Evolutionary conservation across 345 rosid species (phyloP).

Genomic region (Pistacia vera): DNA sequence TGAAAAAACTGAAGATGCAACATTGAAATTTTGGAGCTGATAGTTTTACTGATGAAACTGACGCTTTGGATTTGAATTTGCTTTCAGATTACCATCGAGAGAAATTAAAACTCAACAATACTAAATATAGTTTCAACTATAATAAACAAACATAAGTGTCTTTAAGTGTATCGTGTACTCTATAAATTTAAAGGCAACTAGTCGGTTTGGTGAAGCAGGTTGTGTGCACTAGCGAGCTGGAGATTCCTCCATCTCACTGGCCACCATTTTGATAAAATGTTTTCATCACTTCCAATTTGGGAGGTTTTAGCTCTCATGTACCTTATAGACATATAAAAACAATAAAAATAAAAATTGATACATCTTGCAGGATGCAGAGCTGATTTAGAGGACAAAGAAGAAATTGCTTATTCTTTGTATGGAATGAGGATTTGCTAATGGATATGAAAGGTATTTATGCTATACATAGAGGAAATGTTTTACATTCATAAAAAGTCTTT

Average conservation of each 20-base stretch:
- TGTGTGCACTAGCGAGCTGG: neutral
- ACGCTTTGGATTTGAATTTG: neutral
- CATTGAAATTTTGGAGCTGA: neutral
- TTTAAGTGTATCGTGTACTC: neutral
- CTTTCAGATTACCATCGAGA: neutral
- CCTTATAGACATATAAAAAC: neutral
- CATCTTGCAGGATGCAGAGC: neutral
- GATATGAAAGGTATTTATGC: neutral
- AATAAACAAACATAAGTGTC: neutral
- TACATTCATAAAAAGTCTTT: no score
- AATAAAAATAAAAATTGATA: neutral
- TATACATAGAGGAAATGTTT: no score
- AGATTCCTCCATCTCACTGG: neutral
- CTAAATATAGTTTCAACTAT: neutral
- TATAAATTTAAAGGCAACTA: neutral
- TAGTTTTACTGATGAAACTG: neutral
- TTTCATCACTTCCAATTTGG: neutral
- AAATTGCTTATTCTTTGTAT: neutral
- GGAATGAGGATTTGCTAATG: neutral
- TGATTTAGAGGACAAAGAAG: neutral
- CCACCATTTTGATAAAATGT: neutral
- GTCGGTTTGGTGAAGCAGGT: neutral
- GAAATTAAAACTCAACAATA: neutral
- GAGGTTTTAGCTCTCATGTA: neutral
- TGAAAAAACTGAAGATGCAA: slow-evolving; percentile 1